Percentiles rank a stretch among this genome's conserved stretches.
These are phyloP conservation scores for Chalciporus sp. DNA, from an alignment of 1,284 basidiomycete genomes.

Conservation along the genomic window DNA sequence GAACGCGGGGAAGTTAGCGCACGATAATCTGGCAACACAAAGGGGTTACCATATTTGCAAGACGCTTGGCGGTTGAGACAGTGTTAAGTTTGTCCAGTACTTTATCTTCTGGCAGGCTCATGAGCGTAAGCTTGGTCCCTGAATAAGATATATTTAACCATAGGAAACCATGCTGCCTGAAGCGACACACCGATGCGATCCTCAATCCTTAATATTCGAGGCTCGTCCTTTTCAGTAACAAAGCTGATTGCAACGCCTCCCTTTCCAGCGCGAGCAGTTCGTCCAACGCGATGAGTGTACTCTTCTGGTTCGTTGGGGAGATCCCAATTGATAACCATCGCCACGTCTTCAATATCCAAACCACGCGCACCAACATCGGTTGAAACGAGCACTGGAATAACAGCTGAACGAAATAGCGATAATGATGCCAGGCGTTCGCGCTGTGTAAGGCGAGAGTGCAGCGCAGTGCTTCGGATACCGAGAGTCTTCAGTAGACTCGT, in stretches of 20 bases:
- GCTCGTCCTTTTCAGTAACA: constrained; percentile 92
- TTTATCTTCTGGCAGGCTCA: constrained; percentile 76
- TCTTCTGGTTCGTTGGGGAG: constrained; percentile 78
- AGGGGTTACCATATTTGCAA: constrained; percentile 85
- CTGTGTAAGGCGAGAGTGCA: constrained; percentile 94
- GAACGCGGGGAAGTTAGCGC: constrained; percentile 18
- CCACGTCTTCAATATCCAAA: constrained; percentile 93
- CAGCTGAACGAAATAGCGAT: constrained; percentile 83
- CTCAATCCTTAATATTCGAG: constrained; percentile 84
- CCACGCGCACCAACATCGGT: constrained; percentile 96
- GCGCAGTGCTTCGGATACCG: constrained; percentile 81
- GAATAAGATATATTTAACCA: constrained; percentile 3
- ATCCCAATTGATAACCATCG: constrained; percentile 97
- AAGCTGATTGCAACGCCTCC: constrained; percentile 92
- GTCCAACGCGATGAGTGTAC: constrained; percentile 81
- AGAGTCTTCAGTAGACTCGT: constrained; percentile 81
- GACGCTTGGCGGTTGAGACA: constrained; percentile 89
- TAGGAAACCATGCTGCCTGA: neutral
- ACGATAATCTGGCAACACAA: neutral
- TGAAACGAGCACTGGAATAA: constrained; percentile 90
- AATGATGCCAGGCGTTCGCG: constrained; percentile 85
- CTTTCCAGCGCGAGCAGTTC: constrained; percentile 93
- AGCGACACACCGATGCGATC: constrained; percentile 73
- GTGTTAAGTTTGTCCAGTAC: constrained; percentile 87
- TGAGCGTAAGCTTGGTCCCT: constrained; percentile 78